Evolutionary conservation across 306 rosid genomes (phyloP), one percentile per base, ranked within the genome.

Genomic region (Abrus pulchellus): DNA sequence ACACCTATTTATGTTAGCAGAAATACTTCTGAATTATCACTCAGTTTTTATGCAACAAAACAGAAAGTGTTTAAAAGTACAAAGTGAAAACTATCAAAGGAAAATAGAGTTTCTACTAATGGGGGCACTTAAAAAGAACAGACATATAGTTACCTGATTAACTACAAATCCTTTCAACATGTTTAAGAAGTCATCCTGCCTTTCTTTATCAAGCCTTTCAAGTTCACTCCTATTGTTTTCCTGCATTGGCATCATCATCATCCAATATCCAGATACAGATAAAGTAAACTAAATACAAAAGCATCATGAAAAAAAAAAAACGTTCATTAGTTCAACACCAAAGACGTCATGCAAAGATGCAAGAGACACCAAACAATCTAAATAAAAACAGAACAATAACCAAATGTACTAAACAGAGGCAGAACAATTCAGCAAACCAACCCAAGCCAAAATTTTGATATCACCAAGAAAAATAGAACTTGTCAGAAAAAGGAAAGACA

Each of bases 161-260:
- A 85, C 91, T 52, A 92, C 97, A 68, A 92, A 96, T 14, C 99
- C 99, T 79, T 85, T 96, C 89, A 96, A 88, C 99, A 96, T 96
- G 70, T 84, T 86, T 76, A 88, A 71, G 85, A 93, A 93, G 88
- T 96, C 99, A 55, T 81, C 83, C 20, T 88, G 88, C 85, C 90
- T 90, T 89, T 94, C 99, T 38, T 49, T 84, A 75, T 94, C 97
- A 72, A 94, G 85, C 81, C 99, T 91, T 83, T 94, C 97, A 50
- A 94, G 94, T 86, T 94, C 99, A 83, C 80, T 90, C 89, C 88
- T 85, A 78, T 94, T 94, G 85, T 94, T 92, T 81, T 94, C 99
- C 99, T 94, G 89, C 88, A 82, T 76, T 70, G 62, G 47, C 79
- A 54, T 69, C 77, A 52, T 53, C 70, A 77, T 64, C 63, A 83